Base-by-base conservation (phyloP, 208 protist species). In the Strigomonas culicis region DNA sequence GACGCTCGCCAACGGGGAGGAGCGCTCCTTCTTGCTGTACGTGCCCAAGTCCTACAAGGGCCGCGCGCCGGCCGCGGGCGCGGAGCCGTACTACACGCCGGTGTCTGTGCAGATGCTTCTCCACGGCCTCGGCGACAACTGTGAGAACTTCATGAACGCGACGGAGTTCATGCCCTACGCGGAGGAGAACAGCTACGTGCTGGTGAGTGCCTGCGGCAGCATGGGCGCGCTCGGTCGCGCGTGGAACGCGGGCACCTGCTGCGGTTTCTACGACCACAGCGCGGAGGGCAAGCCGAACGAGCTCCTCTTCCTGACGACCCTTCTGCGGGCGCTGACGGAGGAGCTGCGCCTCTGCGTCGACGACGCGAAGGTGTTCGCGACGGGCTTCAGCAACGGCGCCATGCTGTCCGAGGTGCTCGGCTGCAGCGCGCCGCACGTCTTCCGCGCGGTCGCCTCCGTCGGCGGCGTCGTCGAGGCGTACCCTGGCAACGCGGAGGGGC, bases 361-460 rank as follows among this genome's bases (percentile, higher is more conserved):
- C 59, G 19, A 39, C 7, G 49, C 34, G 11, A 83, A 78, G 56
- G 66, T 86, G 11, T 78, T 84, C 68, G 75, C 84, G 4, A 77
- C 80, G 6, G 87, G 87, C 19, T 90, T 90, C 72, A 93, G 87
- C 74, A 93, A 93, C 57, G 87, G 87, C 4, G 87, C 81, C 13
- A 93, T 93, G 83, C 65, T 91, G 39, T 44, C 77, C 21, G 72
- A 93, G 67, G 79, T 85, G 59, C 68, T 93, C 11, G 83, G 66
- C 10, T 93, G 87, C 72, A 22, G 59, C 0, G 63, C 64, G 8
- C 68, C 84, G 0, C 57, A 72, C 10, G 10, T 77, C 1, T 80
- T 88, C 22, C 69, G 70, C 27, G 81, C 73, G 0, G 77, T 76
- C 10, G 81, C 31, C n/a, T 90, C 82, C 21, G 73, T 94, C 32